Base-by-base conservation (phyloP, 228 moss, liverwort and hornwort genomes). In the Sphagnum magellanicum region DNA sequence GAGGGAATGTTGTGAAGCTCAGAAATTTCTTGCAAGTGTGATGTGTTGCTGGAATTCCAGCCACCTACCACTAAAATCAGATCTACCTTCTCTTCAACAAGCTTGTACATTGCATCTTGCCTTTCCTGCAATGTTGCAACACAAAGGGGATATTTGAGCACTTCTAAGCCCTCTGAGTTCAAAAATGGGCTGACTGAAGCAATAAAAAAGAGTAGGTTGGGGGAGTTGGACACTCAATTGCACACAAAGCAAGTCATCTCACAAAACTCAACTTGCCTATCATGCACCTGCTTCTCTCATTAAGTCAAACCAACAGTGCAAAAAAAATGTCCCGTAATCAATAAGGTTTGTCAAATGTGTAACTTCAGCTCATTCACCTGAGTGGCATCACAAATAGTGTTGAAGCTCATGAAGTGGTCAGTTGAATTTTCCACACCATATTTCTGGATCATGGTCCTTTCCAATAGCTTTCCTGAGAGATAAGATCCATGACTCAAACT, bases 331-430 rank as follows among this genome's bases (percentile, higher is more conserved):
- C 32, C 32, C 32, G 0, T 32, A 32, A 32, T 32, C 32, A 32
- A 32, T 32, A 32, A 32, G 32, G 32, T 32, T 32, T 32, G 3
- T 32, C 32, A 32, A 32, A 32, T 32, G 32, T 32, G 32, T 32
- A 32, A 32, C 32, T 32, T 32, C 32, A 32, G 32, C 32, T 32
- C 32, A 32, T 78, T 62, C 53, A 92, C 90, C 82, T 92, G 92
- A 17, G 98, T 98, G 15, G 98, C 98, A 75, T 98, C 98, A 77
- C 98, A 98, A 63, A 98, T 98, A 13, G 98, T 98, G 72, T 98
- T 98, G 63, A 98, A 98, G 66, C 93, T 92, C 98, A 98, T 92
- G 72, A 93, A 98, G 73, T 92, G 91, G 6, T 83, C 75, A 65
- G 85, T 64, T 12, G 87, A 78, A 66, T 89, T 91, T 59, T 81